Base-by-base conservation (phyloP, 306 rosid species). In the Biancaea sappan region DNA sequence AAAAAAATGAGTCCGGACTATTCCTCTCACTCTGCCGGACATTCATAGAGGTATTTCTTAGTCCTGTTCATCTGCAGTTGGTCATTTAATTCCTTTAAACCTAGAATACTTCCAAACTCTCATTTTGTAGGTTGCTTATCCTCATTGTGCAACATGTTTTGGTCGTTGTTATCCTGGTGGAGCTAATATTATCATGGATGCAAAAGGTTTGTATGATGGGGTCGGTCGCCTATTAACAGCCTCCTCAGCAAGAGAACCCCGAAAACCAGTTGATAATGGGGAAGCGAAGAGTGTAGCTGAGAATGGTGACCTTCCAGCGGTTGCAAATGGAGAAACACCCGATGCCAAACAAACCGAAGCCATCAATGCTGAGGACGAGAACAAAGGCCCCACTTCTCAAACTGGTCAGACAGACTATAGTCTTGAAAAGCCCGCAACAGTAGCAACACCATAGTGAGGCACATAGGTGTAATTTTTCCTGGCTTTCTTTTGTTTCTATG, bases 81-180 rank as follows among this genome's bases (percentile, higher is more conserved):
- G 21, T 65, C 41, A 19, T 38, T 34, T 29, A 52, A 41, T 29
- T 25, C 28, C 75, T 57, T 40, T 71, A 18, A 44, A 56, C 26
- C 16, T 74, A 41, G 72, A 48, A 41, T 74, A 24, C 53, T 76
- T 77, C 43, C 7, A 40, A 75, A n/a, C n/a, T 67, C 69, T 74
- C 41, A 51, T 25, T 83, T 22, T 71, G 14, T 71, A 94, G 97
- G 93, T 90, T 79, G 91, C 89, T 60, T 94, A 84, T 84, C 95
- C 97, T 56, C 90, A 92, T 47, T 92, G 92, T 60, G 97, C 99
- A 19, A 85, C 92, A 25, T 92, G 98, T 80, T 95, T 92, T 66
- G 99, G 99, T 41, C 96, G 97, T 54, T 95, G 99, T 83, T 95
- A 90, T 88, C 86, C 90, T 12, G 96, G 96, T 3, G 99, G 97